Percentiles rank a stretch among this genome's conserved stretches.
Evolutionary conservation across 139 green algal genomes (phyloP).

Genomic region (Gonium pectorale): DNA sequence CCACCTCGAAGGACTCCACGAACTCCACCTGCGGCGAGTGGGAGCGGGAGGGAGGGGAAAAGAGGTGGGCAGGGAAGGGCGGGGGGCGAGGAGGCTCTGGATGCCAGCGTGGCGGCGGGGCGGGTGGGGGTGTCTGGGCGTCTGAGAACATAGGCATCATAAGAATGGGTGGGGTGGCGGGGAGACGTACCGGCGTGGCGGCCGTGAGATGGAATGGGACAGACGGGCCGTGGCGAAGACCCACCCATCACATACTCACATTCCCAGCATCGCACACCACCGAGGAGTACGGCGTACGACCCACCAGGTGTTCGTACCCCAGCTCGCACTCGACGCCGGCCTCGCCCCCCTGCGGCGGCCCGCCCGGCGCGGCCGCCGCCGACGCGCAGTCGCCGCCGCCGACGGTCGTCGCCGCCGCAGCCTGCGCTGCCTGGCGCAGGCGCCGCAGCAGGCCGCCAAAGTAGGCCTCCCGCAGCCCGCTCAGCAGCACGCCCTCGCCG

Average conservation of each 20-base stretch:
- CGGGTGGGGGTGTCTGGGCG: no score
- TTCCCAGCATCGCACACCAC: no score
- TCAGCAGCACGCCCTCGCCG: slow-evolving; percentile 55
- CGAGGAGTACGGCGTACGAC: no score
- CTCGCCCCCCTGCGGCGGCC: not conserved
- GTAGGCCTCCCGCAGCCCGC: slow-evolving; percentile 76
- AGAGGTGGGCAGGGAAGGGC: no score
- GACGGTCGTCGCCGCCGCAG: not conserved
- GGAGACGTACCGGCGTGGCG: no score
- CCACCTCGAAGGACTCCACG: slow-evolving; percentile 65
- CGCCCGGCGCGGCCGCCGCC: not conserved
- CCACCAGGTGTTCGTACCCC: slow-evolving; percentile 54
- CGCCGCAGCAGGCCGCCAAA: slow-evolving; percentile 74
- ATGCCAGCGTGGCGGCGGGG: no score
- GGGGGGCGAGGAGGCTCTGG: no score
- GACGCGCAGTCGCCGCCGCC: not conserved
- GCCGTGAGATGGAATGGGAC: no score
- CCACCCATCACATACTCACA: no score
- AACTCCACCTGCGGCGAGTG: slow-evolving; percentile 56
- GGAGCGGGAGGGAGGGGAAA: not conserved
- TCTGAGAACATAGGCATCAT: no score
- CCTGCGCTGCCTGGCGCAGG: slow-evolving; percentile 4
- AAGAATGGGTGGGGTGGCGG: no score
- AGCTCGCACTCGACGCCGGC: not conserved
- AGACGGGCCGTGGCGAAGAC: no score